Evolutionary conservation across 208 protist species (phyloP), one percentile per base, ranked within the genome.

Genomic region (Acanthamoeba pearcei): DNA sequence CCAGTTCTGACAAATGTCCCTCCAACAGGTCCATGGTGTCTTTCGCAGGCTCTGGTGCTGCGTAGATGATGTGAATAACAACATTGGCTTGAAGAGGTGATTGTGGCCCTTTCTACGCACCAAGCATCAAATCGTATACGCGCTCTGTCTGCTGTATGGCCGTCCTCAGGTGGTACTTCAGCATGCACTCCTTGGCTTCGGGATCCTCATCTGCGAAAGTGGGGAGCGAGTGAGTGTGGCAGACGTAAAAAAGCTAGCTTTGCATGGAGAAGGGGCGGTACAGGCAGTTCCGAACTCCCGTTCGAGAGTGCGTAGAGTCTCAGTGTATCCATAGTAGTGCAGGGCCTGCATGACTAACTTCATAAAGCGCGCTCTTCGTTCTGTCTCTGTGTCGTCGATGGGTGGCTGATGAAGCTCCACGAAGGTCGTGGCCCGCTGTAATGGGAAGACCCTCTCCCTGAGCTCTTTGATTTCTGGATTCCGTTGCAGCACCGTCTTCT

Each of bases 381-480:
- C 46, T 0, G 46, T n/a, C 51, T 90, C 83, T 35, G n/a, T 12
- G 3, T 46, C 57, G 49, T 60, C 53, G 13, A 35, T 10, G 13
- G 27, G 15, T 32, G 83, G 83, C 42, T 90, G 83, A 15, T 90
- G 57, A 15, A 90, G 83, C 83, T 90, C 83, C 51, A 46, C 83
- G 19, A 90, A 90, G n/a, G 55, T 90, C 6, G 83, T 29, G 3
- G 83, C 83, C 49, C 83, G 13, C n/a, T 32, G 83, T 29, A 90
- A 9, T 2, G 83, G 83, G 35, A 27, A 60, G 35, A 90, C 29
- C 19, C 83, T n/a, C 42, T 90, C 83, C 27, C 57, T 22, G 1
- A 90, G 42, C 42, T 90, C 83, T 53, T 90, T 90, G 10, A 90
- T 90, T 8, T 90, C 53, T 15, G 83, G 83, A 32, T 90, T 60